Evolutionary conservation across 257 asterid species (phyloP), one percentile per base, ranked within the genome.

Genomic region (Hygrophila difformis): DNA sequence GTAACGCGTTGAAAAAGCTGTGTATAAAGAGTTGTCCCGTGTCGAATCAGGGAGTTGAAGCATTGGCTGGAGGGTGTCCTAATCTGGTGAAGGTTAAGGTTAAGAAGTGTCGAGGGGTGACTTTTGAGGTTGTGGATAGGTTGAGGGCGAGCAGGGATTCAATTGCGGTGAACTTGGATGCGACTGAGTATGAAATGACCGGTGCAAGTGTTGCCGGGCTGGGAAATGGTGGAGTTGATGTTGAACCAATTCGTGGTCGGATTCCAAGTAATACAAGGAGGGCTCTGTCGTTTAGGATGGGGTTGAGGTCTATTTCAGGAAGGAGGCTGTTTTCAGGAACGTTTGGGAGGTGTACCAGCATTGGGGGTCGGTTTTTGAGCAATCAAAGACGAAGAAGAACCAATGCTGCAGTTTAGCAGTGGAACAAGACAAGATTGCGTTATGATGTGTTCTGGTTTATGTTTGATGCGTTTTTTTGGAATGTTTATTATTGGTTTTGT

Each of bases 21-120:
- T 83, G 97, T 65, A 84, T 83, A 61, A 87, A 83, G 75, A 80
- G 92, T 54, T 87, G 97, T 54, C 97, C 85, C 0, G 91, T 87
- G 10, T 69, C 97, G 0, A 88, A 87, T 49, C 78, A 67, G 51
- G 92, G 94, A n/a, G 74, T 87, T 64, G 93, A 83, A 52, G 93
- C 92, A 2, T 33, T 33, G 37, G 37, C 37, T 33, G 8, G 37
- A 5, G 37, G 37, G 12, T 33, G 37, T 9, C 37, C 37, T 10
- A 33, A 33, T 33, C 12, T 33, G 37, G 37, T 33, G 37, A 33
- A 33, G 37, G 37, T 33, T 33, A 33, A 33, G 37, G 37, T 33
- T 33, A 33, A 33, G 12, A 33, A 33, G 37, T 33, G 37, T 9
- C 8, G 3, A 12, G 37, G 37, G 8, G 37, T 33, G 37, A 33